Conservation (phyloP, 225 moss, liverwort and hornwort genomes). For the Straminergon stramineum region DNA sequence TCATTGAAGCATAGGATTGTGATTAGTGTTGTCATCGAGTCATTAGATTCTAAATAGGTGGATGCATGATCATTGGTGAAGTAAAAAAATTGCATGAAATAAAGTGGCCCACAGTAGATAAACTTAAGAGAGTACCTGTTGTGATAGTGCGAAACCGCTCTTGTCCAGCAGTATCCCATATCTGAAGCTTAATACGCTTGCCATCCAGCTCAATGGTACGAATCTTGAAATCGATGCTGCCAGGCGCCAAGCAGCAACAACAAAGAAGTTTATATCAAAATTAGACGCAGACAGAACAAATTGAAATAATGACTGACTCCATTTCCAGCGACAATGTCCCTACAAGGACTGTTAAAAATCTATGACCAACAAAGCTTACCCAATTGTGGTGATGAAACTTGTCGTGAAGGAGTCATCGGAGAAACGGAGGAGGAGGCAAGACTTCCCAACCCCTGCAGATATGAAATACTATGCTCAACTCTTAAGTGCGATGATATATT, state of each 20-base stretch:
- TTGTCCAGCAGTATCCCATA: slow-evolving; percentile 94
- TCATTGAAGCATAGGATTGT: not conserved
- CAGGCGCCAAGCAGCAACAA: not conserved
- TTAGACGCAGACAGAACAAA: not conserved
- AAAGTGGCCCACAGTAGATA: not conserved
- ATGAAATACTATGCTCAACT: not conserved
- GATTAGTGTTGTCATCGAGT: not conserved
- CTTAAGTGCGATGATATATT: not conserved
- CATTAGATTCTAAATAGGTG: not conserved
- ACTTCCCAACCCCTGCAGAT: slow-evolving; percentile 84
- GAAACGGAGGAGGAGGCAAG: slow-evolving; percentile 83
- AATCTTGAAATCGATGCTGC: slow-evolving; percentile 93
- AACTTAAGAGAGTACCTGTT: slow-evolving; percentile 36
- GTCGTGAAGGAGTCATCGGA: slow-evolving; percentile 96
- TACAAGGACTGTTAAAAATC: not conserved
- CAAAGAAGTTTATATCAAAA: not conserved
- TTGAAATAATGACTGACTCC: not conserved
- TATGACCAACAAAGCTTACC: slow-evolving; percentile 30
- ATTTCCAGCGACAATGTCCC: not conserved
- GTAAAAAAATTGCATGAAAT: not conserved
- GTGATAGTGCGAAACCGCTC: slow-evolving; percentile 94
- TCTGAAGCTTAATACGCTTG: slow-evolving; percentile 91
- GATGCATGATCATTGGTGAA: not conserved
- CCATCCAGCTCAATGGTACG: slow-evolving; percentile 90
- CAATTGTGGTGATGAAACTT: slow-evolving; percentile 93